These are phyloP conservation scores for Plenodomus tracheiphilus DNA, from an alignment of 2,329 filamentous ascomycete species.

Conservation along the genomic window DNA sequence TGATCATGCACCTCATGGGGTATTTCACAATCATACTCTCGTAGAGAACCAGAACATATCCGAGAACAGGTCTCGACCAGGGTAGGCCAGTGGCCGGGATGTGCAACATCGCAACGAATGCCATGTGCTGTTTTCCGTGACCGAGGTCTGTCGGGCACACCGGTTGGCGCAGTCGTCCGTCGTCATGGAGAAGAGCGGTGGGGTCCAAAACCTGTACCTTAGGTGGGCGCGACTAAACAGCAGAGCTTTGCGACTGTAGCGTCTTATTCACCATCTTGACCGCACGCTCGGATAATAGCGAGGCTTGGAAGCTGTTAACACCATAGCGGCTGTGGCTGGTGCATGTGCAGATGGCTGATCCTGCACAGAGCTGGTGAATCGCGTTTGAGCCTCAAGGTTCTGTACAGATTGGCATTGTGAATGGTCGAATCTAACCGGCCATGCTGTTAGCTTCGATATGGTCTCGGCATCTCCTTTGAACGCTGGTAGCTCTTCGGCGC, in stretches of 20 bases:
- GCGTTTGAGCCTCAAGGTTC: not conserved
- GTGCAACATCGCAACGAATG: not conserved
- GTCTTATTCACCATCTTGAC: not conserved
- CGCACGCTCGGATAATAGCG: not conserved
- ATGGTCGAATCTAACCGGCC: not conserved
- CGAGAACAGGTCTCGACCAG: constrained; percentile 2
- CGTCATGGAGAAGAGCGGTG: not conserved
- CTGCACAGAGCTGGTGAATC: too few relatives aligned
- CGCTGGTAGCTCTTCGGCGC: not conserved
- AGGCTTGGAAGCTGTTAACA: not conserved
- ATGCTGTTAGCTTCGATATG: not conserved
- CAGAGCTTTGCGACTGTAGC: not conserved
- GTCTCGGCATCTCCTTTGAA: not conserved
- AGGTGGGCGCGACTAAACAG: not conserved
- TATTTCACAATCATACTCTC: not conserved
- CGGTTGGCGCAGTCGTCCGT: not conserved
- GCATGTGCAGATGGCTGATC: not conserved
- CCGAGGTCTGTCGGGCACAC: not conserved
- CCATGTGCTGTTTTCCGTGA: not conserved
- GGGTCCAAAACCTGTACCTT: not conserved
- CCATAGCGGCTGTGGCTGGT: not conserved
- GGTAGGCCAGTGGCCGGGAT: constrained; percentile 8
- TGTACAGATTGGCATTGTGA: not conserved
- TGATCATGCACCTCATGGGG: not conserved
- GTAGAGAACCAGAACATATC: not conserved